Evolutionary conservation across 1,284 basidiomycete species (phyloP), one percentile per base, ranked within the genome.

Genomic region (Ganoderma boninense): DNA sequence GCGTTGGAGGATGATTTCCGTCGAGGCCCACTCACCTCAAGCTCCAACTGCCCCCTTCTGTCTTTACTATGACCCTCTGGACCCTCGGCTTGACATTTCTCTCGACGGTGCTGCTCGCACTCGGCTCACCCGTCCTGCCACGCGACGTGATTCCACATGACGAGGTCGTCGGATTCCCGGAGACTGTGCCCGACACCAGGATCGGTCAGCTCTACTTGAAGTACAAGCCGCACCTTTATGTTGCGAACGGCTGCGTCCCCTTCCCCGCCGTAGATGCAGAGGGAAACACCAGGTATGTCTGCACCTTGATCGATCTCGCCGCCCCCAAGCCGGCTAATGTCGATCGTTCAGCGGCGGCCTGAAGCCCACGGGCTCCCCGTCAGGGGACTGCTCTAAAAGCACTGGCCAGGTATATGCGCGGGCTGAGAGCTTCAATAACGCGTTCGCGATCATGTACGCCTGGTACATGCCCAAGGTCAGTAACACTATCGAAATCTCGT

Each of bases 401-500:
- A 69, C 65, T n/a, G 68, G 68, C 1, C 68, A 69, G 54, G 65
- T 69, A 10, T 69, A 69, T 44, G 68, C 68, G 32, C 68, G 68
- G 8, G 54, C 68, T 5, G 68, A 59, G 52, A 54, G 42, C 61
- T 69, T 66, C 65, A 66, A 69, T 54, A 52, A 64, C 62, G 64
- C 68, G 26, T 69, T 59, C 44, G 68, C 68, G 38, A 63, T 69
- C 43, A 66, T 69, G 68, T 69, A 69, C 35, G 26, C 68, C 32
- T 69, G 68, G 68, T 69, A 69, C 26, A 69, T 69, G 68, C 68
- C 68, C 40, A 69, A 69, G 65, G 68, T 69, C 42, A 63, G 65
- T 23, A 14, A 4, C 2, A 62, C 18, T 18, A 10, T 18, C 3
- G 8, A 7, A 43, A 14, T 32, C 2, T 52, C 43, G 11, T 26